phyloP scores from a whole-genome alignment of 2,329 filamentous ascomycete species.

The Fusarium graminum region DNA sequence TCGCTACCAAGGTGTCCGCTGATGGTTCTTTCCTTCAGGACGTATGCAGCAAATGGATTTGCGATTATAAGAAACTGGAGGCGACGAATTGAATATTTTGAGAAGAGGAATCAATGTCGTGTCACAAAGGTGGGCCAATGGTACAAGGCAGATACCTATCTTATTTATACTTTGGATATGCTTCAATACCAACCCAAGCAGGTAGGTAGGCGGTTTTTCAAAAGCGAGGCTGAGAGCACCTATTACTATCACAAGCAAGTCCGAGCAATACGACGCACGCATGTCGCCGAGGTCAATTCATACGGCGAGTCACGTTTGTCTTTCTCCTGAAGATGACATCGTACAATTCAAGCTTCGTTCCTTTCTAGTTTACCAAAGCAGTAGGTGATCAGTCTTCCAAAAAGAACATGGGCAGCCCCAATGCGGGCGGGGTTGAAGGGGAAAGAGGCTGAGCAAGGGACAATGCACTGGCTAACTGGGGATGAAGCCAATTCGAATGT shows the following conservation, averaged over 20 bases:
- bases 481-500: constrained; percentile 7
- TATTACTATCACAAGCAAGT: constrained; percentile 36
- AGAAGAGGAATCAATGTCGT: background rate
- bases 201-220: background rate
- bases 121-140: background rate
- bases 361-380: constrained; percentile 17
- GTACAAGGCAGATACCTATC: too few relatives aligned
- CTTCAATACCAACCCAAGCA: background rate
- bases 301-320: constrained; percentile 8
- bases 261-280: constrained; percentile 21
- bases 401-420: too few relatives aligned
- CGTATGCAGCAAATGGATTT: constrained; percentile 6
- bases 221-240: constrained; percentile 2
- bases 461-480: constrained; percentile 7
- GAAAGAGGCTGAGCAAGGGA: constrained; percentile 13
- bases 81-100: background rate
- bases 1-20: constrained; percentile 31
- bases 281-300: constrained; percentile 34
- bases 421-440: constrained; percentile 27
- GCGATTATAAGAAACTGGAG: background rate
- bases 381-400: constrained; percentile 21
- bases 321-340: background rate
- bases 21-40: constrained; percentile 16
- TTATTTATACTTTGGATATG: constrained; percentile 8
- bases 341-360: background rate